phyloP scores from a whole-genome alignment of 768 basidiomycete genomes.

The Dioszegia crocea region DNA sequence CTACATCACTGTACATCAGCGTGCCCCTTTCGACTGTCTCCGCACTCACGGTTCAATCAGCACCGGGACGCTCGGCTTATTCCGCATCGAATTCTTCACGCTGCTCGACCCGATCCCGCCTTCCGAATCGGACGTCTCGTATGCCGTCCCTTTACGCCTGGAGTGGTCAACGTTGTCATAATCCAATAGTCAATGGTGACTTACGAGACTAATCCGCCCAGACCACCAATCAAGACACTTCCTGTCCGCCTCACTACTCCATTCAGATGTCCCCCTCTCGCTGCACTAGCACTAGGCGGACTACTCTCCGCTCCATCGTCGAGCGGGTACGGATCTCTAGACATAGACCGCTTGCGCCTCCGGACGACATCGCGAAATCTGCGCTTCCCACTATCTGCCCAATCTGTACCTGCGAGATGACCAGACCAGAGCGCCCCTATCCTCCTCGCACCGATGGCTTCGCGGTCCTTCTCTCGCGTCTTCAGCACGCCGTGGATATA shows the following conservation, averaged over 20 bases:
- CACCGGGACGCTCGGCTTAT: conserved; percentile 28
- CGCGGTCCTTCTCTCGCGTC: conserved; percentile 39
- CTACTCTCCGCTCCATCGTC: background rate
- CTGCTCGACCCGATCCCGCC: conserved; percentile 24
- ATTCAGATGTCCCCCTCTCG: background rate
- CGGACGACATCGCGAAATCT: conserved; percentile 7
- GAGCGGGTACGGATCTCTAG: conserved; percentile 9
- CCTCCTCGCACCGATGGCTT: conserved; percentile 30
- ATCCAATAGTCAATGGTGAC: no score
- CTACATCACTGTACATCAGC: conserved; percentile 24
- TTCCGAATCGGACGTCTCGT: conserved; percentile 41
- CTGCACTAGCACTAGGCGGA: conserved; percentile 2
- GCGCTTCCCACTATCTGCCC: conserved; percentile 4
- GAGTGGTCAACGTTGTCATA: background rate
- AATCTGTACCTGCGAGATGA: conserved; percentile 8
- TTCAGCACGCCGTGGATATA: conserved; percentile 36
- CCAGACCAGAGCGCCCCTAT: conserved; percentile 38
- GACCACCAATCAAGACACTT: conserved; percentile 36
- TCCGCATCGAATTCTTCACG: conserved; percentile 13
- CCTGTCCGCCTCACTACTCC: conserved; percentile 22
- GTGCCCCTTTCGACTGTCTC: background rate
- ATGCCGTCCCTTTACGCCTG: conserved; percentile 23
- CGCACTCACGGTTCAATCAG: conserved; percentile 36
- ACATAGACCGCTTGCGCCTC: conserved; percentile 5
- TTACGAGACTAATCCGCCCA: conserved; percentile 23